phyloP scores from a whole-genome alignment of 2,329 filamentous ascomycete genomes.

The Xylaria arbuscula region DNA sequence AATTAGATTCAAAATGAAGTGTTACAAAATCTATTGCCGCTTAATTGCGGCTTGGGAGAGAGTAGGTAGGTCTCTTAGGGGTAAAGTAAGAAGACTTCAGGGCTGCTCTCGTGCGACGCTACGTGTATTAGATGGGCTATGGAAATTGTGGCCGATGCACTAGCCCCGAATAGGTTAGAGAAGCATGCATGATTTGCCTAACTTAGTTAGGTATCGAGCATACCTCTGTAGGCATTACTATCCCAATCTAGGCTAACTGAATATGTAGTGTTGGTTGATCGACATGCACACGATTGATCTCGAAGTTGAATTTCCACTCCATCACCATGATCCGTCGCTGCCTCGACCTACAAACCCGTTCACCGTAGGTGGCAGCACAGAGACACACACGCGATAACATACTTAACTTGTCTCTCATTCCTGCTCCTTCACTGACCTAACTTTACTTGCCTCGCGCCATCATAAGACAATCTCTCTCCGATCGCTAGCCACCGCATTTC shows the following conservation, averaged over 20 bases:
- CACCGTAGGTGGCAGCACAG: neutral
- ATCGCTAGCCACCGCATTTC: slow-evolving; percentile 2
- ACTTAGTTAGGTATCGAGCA: neutral
- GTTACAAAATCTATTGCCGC: too few relatives aligned
- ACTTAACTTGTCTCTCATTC: neutral
- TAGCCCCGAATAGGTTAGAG: too few relatives aligned
- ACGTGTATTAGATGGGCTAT: too few relatives aligned
- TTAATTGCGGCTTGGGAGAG: too few relatives aligned
- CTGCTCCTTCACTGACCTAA: neutral
- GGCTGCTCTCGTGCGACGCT: too few relatives aligned
- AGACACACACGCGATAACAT: neutral
- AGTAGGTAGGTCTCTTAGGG: too few relatives aligned
- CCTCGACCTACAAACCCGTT: neutral
- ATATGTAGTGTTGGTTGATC: slow-evolving; percentile 7
- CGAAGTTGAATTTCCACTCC: slow-evolving; percentile 10
- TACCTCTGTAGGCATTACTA: neutral
- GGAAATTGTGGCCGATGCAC: neutral
- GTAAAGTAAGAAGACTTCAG: too few relatives aligned
- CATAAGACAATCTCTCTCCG: neutral
- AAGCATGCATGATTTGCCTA: neutral
- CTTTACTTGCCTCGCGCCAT: slow-evolving; percentile 1
- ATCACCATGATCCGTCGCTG: neutral
- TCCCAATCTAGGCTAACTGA: neutral
- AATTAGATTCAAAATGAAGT: too few relatives aligned
- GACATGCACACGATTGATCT: slow-evolving; percentile 21